Base-by-base conservation (phyloP, 2,329 filamentous ascomycete species). In the Aspergillus udagawae region DNA sequence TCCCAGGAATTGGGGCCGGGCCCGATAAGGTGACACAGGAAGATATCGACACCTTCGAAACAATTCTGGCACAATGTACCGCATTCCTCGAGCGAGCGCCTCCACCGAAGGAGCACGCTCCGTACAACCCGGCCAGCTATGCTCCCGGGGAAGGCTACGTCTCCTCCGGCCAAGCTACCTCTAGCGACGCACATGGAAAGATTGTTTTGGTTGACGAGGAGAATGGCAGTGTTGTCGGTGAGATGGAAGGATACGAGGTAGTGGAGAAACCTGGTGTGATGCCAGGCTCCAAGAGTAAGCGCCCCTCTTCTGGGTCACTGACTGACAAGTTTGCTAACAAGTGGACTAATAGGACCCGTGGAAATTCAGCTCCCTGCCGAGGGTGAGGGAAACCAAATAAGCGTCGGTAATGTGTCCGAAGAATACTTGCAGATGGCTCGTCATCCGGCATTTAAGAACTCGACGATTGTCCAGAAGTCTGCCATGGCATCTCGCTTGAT, bases 151-250 rank as follows among this genome's bases (percentile, higher is more conserved):
- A 95, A 74, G 91, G 80, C 0, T 95, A 95, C 69, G 86, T 84
- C 12, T 78, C 77, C 7, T 67, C 74, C 10, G 63, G 66, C 10
- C 63, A 64, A n/a, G 56, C 58, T 45, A 62, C 67, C n/a, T 68
- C 70, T 27, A 62, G 60, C n/a, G 68, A 70, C 51, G 3, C 72
- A 73, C 73, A 84, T 38, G 90, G 92, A 17, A 87, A 94, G 73
- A 93, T 97, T 65, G 93, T 99, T 4, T 82, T 99, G 9, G 81
- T 99, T 17, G 92, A 99, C 69, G 94, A 99, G 75, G 93, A 97
- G 71, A 90, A 99, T 75, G 94, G 94, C 53, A 95, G 91, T 66
- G 90, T 99, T 8, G 90, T 99, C 28, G 94, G 94, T 49, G 93
- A 99, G 77, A 79, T 99, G 60, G 89, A 93, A 57, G 89, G 88